Base-by-base conservation (phyloP, 768 basidiomycete genomes). In the Termitomyces sp. region DNA sequence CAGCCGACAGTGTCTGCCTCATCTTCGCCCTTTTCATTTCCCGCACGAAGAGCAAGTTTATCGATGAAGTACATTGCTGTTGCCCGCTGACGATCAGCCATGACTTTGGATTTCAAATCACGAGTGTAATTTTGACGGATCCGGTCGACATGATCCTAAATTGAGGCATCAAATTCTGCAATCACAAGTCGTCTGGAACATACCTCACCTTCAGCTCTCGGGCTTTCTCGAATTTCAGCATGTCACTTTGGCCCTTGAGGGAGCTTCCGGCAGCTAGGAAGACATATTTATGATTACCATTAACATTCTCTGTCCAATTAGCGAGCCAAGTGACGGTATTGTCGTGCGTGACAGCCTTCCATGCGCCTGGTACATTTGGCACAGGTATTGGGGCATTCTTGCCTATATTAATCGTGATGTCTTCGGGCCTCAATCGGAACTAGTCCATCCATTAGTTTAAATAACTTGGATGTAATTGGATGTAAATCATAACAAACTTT, bases 41-140 rank as follows among this genome's bases (percentile, higher is more conserved):
- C 97, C 49, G 95, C 95, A 81, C 97, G 92, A 71, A 99, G 89
- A 37, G 97, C 97, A 37, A 98, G 82, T 68, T 86, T 86, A 74
- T 99, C 97, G 67, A 99, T 98, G 75, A 99, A 93, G 73, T 99
- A 99, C 88, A 99, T 91, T 16, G 97, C 91, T 1, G 96, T 98
- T n/a, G 97, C 97, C 27, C 96, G 88, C 73, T 98, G 96, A 36
- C 97, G 88, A 63, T 93, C 89, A 11, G 88, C 90, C 91, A 94
- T 98, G 59, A 94, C 84, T 72, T 97, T 98, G 54, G 82, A 87
- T 75, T 84, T 92, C 57, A 98, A 77, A 58, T 97, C 93, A 20
- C 73, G 77, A 8, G 80, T 85, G 71, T 99, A 99, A 69, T 97
- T 94, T 62, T 86, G 75, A 48, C 97, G 91, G 62, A 99, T 96